Evolutionary conservation across 2,329 filamentous ascomycete genomes (phyloP), one percentile per base, ranked within the genome.

Genomic region (Claviceps digitariae): DNA sequence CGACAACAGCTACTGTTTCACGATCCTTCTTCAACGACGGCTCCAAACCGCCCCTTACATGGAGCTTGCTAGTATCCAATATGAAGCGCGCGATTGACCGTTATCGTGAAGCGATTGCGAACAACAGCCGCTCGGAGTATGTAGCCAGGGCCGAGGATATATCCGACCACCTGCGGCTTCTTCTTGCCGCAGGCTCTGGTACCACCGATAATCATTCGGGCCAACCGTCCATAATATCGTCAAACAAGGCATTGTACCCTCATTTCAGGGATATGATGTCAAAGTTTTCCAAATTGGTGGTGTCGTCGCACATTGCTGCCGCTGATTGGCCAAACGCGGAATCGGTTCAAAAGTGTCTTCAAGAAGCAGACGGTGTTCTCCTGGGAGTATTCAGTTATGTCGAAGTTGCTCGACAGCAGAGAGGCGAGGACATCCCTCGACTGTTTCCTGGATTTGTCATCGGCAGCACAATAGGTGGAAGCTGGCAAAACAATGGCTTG

Each of bases 211-310:
- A 98, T 64, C 93, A 98, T 67, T 97, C 93, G 21, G 93, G 93
- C 44, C 95, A 97, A 61, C 93, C 93, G 4, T 97, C 93, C n/a
- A 96, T 98, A 63, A 98, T 98, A 56, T 96, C 90, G 7, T 94
- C 89, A 5, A 98, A 98, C 74, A 97, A 97, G 68, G 87, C 90
- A 0, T 74, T 98, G 17, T 97, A 97, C 64, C 93, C 93, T 25
- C 90, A 97, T 69, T 98, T 98, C 70, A 79, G 93, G 52, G 93
- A 97, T 66, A 97, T 97, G 84, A 98, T 98, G 93, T 97, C 93
- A 46, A 90, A 95, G 62, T 98, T 98, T 67, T 97, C 93, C n/a
- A 98, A 98, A 68, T 77, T 98, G 10, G 93, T 98, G 46, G 84
- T 98, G 49, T 98, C 93, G 2, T 97, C 93, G 15, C 93, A 98